phyloP scores from a whole-genome alignment of 352 stramenopile species.

The Phytophthora constricta region DNA sequence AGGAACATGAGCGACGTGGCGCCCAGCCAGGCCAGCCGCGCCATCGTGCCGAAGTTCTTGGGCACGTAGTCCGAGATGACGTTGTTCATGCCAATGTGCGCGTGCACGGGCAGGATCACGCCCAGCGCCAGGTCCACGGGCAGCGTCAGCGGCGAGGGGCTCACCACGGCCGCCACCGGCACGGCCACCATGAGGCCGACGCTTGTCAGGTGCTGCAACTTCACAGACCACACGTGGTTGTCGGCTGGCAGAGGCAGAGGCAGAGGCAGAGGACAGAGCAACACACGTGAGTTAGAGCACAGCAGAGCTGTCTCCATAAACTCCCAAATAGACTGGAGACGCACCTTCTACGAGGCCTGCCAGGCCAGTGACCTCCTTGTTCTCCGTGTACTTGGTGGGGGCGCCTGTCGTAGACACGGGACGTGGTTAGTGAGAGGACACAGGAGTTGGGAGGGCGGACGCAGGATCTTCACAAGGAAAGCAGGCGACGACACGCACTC shows the following conservation, averaged over 20 bases:
- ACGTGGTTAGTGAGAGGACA: slow-evolving; percentile 2
- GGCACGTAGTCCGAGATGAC: slow-evolving; percentile 95
- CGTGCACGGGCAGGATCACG: slow-evolving; percentile 88
- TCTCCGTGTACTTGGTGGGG: slow-evolving; percentile 79
- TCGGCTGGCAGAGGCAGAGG: slow-evolving; percentile 49
- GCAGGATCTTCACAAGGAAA: slow-evolving; percentile 14
- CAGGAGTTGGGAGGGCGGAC: slow-evolving; percentile 16
- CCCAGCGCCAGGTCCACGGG: slow-evolving; percentile 85
- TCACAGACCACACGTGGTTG: slow-evolving; percentile 70
- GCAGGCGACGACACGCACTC: slow-evolving; percentile 42
- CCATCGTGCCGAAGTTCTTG: slow-evolving; percentile 67
- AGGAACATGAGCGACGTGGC: slow-evolving; percentile 83
- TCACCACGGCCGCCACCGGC: slow-evolving; percentile 77
- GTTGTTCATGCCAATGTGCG: slow-evolving; percentile 95
- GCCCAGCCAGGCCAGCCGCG: slow-evolving; percentile 71
- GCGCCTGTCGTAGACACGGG: slow-evolving; percentile 37
- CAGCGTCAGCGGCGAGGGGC: slow-evolving; percentile 70
- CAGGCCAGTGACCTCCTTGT: slow-evolving; percentile 76
- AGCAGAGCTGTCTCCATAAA: not conserved
- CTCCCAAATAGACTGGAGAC: too few species aligned
- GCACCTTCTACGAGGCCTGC: slow-evolving; percentile 75
- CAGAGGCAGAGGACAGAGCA: slow-evolving; percentile 6
- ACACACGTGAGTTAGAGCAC: not conserved
- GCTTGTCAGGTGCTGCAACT: slow-evolving; percentile 72
- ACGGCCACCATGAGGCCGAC: slow-evolving; percentile 62